These are phyloP conservation scores for Suhomyces sp. DNA, from an alignment of 805 yeast genomes.

Conservation along the genomic window DNA sequence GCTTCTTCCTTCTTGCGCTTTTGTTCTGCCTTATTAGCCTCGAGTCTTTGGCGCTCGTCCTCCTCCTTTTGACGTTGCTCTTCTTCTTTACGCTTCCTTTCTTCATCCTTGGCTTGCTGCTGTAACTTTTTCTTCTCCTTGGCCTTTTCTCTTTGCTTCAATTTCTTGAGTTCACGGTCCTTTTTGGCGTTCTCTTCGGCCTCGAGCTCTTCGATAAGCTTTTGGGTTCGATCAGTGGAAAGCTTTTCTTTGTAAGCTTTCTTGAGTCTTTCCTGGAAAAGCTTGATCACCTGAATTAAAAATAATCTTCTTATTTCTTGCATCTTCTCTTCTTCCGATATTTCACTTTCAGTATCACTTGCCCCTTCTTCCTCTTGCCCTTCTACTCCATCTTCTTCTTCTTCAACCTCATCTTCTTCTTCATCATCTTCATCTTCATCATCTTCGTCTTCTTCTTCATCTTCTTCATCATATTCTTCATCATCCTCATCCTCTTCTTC, in stretches of 20 bases:
- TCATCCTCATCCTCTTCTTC: not conserved
- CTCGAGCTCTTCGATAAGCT: constrained; percentile 64
- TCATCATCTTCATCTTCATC: constrained; percentile 6
- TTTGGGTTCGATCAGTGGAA: constrained; percentile 68
- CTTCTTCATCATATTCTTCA: constrained; percentile 35
- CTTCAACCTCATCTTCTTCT: constrained; percentile 2
- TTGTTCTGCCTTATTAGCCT: constrained; percentile 36
- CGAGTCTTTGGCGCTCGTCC: constrained; percentile 29
- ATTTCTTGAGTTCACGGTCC: constrained; percentile 64
- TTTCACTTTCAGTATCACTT: constrained; percentile 34
- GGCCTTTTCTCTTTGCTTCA: constrained; percentile 62
- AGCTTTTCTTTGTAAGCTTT: constrained; percentile 76
- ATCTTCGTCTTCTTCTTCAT: constrained; percentile 7
- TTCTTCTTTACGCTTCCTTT: constrained; percentile 52
- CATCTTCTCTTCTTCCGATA: constrained; percentile 57
- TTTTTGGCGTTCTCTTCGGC: constrained; percentile 64
- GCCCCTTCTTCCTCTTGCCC: constrained; percentile 43
- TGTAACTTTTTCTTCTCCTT: constrained; percentile 65
- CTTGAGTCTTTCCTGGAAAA: constrained; percentile 70
- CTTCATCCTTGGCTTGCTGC: constrained; percentile 64
- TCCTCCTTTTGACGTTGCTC: constrained; percentile 42
- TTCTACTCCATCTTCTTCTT: constrained; percentile 22
- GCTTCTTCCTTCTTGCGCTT: constrained; percentile 38
- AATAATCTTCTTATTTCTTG: constrained; percentile 79
- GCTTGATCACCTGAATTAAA: constrained; percentile 73